phyloP scores from a whole-genome alignment of 2,329 filamentous ascomycete species.

The Neofusicoccum kwambonambiense region DNA sequence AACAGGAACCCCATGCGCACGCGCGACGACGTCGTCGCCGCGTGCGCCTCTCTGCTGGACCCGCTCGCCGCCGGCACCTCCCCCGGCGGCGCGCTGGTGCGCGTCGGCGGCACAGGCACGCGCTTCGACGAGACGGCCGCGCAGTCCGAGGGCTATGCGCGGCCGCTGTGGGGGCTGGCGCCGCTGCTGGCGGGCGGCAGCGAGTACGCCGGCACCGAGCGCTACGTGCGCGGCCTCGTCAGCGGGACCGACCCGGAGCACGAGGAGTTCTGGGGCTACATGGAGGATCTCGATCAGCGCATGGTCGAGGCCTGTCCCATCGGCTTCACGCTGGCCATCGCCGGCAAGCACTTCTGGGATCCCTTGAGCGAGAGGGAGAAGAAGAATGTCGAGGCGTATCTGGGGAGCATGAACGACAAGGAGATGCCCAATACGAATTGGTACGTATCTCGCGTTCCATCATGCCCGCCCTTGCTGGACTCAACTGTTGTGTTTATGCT shows the following conservation, averaged over 20 bases:
- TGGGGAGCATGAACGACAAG: constrained; percentile 77
- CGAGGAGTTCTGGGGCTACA: constrained; percentile 74
- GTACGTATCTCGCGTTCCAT: constrained; percentile 32
- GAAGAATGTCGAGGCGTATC: constrained; percentile 67
- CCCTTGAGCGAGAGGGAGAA: constrained; percentile 62
- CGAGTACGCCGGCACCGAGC: constrained; percentile 61
- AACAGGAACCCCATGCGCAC: constrained; percentile 42
- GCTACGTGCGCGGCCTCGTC: constrained; percentile 69
- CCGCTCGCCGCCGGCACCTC: constrained; percentile 73
- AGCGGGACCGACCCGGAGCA: constrained; percentile 68
- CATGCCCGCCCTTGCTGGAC: neutral
- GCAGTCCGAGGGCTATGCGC: constrained; percentile 72
- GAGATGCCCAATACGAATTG: constrained; percentile 68
- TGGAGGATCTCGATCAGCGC: constrained; percentile 73
- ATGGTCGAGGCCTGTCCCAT: constrained; percentile 86
- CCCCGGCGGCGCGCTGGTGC: constrained; percentile 62
- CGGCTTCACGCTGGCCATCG: constrained; percentile 71
- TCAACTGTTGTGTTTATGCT: no score
- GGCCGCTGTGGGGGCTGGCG: constrained; percentile 73
- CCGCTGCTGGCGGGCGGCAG: constrained; percentile 68
- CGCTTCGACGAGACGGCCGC: constrained; percentile 75
- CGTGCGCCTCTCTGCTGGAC: constrained; percentile 58
- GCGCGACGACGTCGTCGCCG: constrained; percentile 43
- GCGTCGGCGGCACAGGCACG: constrained; percentile 69
- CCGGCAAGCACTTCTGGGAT: constrained; percentile 63